Evolutionary conservation across 306 rosid genomes (phyloP).

Genomic region (Sophora flavescens): DNA sequence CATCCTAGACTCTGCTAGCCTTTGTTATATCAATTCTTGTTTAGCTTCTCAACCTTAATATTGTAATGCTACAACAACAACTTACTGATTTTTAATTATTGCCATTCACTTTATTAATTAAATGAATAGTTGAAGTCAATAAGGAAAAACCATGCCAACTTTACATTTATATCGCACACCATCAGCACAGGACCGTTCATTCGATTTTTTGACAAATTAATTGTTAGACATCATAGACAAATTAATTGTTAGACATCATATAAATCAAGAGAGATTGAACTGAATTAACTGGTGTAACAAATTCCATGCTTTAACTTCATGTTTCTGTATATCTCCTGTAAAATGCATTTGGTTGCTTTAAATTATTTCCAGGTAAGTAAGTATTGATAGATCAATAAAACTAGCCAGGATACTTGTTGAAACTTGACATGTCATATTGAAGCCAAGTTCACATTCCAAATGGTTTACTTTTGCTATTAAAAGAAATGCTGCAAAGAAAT

Average conservation of each 20-base stretch:
- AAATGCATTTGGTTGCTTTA: neutral
- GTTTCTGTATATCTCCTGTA: slow-evolving; percentile 3
- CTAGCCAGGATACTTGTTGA: too few relatives aligned
- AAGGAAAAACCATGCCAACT: neutral
- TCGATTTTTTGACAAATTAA: neutral
- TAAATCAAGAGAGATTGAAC: slow-evolving; percentile 32
- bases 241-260: too few relatives aligned
- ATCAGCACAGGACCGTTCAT: neutral
- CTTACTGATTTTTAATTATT: slow-evolving; percentile 11
- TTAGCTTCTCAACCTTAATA: slow-evolving; percentile 36
- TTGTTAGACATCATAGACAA: neutral
- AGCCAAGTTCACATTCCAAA: too few relatives aligned
- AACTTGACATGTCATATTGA: too few relatives aligned
- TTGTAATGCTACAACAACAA: neutral
- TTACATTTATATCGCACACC: neutral
- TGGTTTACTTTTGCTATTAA: too few relatives aligned
- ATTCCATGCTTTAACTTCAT: slow-evolving; percentile 17
- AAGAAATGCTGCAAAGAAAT: neutral
- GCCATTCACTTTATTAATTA: slow-evolving; percentile 3
- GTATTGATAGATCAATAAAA: neutral
- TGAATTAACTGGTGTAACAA: neutral
- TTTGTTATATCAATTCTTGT: slow-evolving; percentile 33
- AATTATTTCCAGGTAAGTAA: neutral
- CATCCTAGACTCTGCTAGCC: slow-evolving; percentile 5
- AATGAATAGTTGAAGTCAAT: neutral